Conservation (phyloP, 2,329 filamentous ascomycete genomes). For the Curvularia lunata region DNA sequence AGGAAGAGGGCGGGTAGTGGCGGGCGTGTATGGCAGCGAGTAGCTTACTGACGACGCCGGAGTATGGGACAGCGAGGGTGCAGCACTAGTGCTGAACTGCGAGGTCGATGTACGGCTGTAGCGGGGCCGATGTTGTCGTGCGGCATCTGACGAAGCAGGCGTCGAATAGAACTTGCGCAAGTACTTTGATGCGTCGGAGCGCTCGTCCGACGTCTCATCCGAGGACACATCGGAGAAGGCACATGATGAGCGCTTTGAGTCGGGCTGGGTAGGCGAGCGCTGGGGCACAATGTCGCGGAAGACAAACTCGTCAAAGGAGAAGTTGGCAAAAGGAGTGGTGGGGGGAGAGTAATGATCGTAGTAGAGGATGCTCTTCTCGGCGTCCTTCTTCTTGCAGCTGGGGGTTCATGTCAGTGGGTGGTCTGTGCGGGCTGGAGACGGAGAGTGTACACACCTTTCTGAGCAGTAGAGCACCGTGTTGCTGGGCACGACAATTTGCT, state of each 20-base stretch:
- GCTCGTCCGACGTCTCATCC: slow-evolving; percentile 40
- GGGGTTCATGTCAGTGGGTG: slow-evolving; percentile 21
- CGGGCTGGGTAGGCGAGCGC: slow-evolving; percentile 53
- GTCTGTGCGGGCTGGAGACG: slow-evolving; percentile 2
- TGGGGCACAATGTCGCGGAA: slow-evolving; percentile 56
- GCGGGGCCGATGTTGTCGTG: slow-evolving; percentile 41
- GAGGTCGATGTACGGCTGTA: slow-evolving; percentile 47
- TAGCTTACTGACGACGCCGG: slow-evolving; percentile 55
- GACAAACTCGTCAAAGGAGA: slow-evolving; percentile 49
- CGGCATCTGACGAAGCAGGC: slow-evolving; percentile 32
- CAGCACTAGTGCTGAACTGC: slow-evolving; percentile 44
- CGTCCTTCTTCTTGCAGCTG: slow-evolving; percentile 57
- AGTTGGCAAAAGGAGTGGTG: slow-evolving; percentile 45
- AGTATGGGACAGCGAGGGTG: slow-evolving; percentile 56
- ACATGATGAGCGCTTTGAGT: slow-evolving; percentile 49
- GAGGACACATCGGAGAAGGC: slow-evolving; percentile 53
- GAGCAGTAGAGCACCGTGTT: slow-evolving; percentile 69
- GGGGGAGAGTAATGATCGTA: slow-evolving; percentile 46
- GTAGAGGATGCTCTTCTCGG: slow-evolving; percentile 44
- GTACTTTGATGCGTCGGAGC: slow-evolving; percentile 51
- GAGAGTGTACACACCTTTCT: slow-evolving; percentile 59
- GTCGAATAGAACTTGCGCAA: slow-evolving; percentile 50
- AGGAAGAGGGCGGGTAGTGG: slow-evolving; percentile 46
- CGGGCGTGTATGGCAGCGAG: slow-evolving; percentile 52
- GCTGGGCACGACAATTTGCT: slow-evolving; percentile 67